Evolutionary conservation across 169 alveolate species (phyloP).

Genomic region (Amoebophrya sp.): DNA sequence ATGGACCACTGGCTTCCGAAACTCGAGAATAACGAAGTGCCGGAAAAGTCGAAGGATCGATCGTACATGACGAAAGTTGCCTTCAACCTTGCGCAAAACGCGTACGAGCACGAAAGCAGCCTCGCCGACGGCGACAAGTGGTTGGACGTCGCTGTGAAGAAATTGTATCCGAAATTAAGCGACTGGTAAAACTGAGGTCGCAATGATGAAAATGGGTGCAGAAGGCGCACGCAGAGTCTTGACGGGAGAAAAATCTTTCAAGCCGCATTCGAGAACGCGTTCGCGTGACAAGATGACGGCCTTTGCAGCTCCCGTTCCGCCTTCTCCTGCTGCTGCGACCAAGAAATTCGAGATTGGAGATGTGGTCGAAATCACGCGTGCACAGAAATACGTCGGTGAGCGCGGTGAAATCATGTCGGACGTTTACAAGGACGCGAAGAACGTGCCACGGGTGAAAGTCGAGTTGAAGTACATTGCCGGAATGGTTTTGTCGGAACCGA

Average conservation of each 20-base stretch:
- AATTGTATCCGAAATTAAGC: not conserved
- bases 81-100: not conserved
- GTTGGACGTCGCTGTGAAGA: not conserved
- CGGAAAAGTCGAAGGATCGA: not conserved
- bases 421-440: not conserved
- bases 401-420: not conserved
- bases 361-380: not conserved
- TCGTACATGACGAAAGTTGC: not conserved
- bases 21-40: not conserved
- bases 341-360: not conserved
- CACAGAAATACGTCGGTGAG: constrained; percentile 2
- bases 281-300: not conserved
- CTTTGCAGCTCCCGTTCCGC: not conserved
- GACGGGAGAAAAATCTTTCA: not conserved
- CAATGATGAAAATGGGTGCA: not conserved
- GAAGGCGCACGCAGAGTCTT: not conserved
- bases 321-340: too few relatives aligned
- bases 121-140: not conserved
- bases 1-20: not conserved
- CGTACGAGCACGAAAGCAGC: not conserved
- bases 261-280: not conserved
- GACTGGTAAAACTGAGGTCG: not conserved
- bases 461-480: not conserved
- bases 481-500: not conserved
- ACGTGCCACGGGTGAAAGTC: not conserved